A percentile compares a stretch with the other conserved stretches of the same genome.
phyloP scores from a whole-genome alignment of 2,329 filamentous ascomycete genomes.

The Microdochium nivale region DNA sequence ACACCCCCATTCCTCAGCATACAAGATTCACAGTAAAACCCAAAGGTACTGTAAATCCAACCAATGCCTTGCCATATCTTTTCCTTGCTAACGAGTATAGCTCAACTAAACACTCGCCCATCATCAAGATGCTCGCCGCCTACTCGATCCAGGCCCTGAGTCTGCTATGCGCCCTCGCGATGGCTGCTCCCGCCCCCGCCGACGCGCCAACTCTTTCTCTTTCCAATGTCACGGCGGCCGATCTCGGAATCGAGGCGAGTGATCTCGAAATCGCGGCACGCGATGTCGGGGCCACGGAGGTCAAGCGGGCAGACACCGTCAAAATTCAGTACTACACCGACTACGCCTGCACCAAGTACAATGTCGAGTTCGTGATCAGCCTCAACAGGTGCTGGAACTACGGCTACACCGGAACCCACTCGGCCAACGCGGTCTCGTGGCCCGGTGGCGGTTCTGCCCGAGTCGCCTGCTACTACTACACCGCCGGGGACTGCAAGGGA shows the following conservation, averaged over 20 bases:
- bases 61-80: neutral
- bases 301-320: neutral
- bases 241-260: too few relatives aligned
- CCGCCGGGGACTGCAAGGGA: neutral
- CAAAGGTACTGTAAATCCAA: neutral
- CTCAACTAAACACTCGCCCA: neutral
- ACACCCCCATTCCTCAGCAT: neutral
- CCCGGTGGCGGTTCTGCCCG: neutral
- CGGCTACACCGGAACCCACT: neutral
- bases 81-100: neutral
- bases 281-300: neutral
- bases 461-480: neutral
- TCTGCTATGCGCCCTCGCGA: neutral
- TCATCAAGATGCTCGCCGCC: neutral
- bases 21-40: neutral
- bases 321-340: neutral
- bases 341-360: neutral
- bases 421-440: neutral
- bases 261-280: too few relatives aligned
- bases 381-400: neutral
- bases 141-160: neutral
- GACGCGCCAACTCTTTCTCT: neutral
- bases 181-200: neutral
- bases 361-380: neutral
- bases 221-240: neutral